Base-by-base conservation (phyloP, 495 filamentous ascomycete genomes). In the Xylaria venustula region DNA sequence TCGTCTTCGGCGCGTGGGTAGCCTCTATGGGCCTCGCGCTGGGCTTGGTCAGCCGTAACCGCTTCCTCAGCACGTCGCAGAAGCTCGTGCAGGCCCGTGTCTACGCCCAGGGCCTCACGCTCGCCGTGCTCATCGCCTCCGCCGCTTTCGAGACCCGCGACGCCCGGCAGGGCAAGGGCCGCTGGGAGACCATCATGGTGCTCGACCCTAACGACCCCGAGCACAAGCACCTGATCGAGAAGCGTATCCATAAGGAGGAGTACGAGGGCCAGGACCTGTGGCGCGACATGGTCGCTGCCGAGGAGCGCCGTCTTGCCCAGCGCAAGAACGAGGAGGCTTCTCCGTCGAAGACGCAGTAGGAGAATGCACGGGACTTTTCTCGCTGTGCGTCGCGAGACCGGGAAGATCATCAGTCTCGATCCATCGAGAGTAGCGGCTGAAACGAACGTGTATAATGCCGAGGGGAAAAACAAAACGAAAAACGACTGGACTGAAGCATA, bases 41-140 rank as follows among this genome's bases (percentile, higher is more conserved):
- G 26, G 88, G 78, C 41, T 66, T 96, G 9, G 93, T 97, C 42
- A 83, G 88, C 53, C 82, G 90, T 61, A 93, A 90, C 75, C 85
- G 83, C 49, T 92, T 90, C 74, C 75, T 98, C 7, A 85, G 80
- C 19, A 84, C 82, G 1, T 73, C 80, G 64, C 94, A 98, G 84
- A 98, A 98, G 81, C 79, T 98, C 25, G 94, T 98, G 19, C 94
- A 98, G 81, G 95, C 95, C 9, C 87, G 94, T 81, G 88, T 98
- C 61, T 98, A 98, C 77, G 94, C 94, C n/a, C 94, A 98, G 79
- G 92, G 92, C 15, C 77, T 97, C 67, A 97, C 94, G 49, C 77
- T 98, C 17, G 90, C 89, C 69, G 91, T 98, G 53, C 77, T 98
- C 60, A 79, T 96, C 67, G 91, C 90, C 30, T 90, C 86, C 58